Evolutionary conservation across 2,329 filamentous ascomycete species (phyloP), one percentile per base, ranked within the genome.

Genomic region (Pseudogymnoascus sp.): DNA sequence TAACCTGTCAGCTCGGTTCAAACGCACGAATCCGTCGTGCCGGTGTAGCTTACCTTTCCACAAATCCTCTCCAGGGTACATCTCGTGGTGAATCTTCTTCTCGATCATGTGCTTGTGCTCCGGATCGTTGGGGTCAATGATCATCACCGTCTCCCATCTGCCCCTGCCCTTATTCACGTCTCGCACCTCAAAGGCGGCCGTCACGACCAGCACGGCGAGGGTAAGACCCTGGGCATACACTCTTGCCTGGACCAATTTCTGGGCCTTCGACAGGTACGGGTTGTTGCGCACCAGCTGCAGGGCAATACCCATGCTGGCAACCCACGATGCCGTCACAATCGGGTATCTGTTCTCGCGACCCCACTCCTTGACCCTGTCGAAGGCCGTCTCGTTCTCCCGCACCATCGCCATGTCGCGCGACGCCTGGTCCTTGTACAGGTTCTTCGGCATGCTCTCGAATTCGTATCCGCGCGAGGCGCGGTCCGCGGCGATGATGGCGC

Each of bases 401-500:
- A 83, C 75, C 60, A 85, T 76, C 61, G 84, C 78, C 55, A 79
- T 76, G 2, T 83, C 77, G 52, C 83, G 82, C 70, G 83, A 77
- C 62, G 85, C 79, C 68, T 81, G 78, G 75, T 90, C 86, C 72
- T 84, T 79, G 81, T 90, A 91, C 67, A 79, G 76, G 70, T 80
- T 80, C 73, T 84, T 83, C 62, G 88, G 85, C 75, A 95, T 89
- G 71, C 84, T 82, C 62, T 79, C 75, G 63, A 80, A 79, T 77
- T 96, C 91, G 80, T 83, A 97, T 63, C 72, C 71, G 68, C 90
- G 88, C 71, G 86, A 89, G 68, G 82, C 82, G 66, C 82, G 80
- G 72, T 99, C 94, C 67, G 94, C 94, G 64, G 86, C 82, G 73
- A 97, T 86, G 76, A 99, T 97, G 79, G 91, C 88, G 66, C 86